Evolutionary conservation across 2,329 filamentous ascomycete species (phyloP).

Genomic region (Ceratocystis albifundus): DNA sequence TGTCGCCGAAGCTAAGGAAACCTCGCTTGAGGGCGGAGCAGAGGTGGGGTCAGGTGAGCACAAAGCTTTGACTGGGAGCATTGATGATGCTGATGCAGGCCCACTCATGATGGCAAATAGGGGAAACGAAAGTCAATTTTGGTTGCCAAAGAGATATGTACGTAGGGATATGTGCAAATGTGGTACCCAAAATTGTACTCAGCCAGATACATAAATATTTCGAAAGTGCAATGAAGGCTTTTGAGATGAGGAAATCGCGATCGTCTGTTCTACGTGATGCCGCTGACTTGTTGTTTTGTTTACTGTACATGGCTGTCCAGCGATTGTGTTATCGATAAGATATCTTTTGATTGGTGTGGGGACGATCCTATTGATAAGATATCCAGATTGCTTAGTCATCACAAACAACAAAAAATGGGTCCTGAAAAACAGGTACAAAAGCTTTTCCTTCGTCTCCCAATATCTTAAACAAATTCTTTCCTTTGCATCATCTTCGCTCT

Average conservation of each 20-base stretch:
- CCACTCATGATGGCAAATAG: not conserved
- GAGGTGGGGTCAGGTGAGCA: not conserved
- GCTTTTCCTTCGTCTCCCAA: not conserved
- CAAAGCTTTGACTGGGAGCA: not conserved
- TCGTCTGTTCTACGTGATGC: not conserved
- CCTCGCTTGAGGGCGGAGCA: not conserved
- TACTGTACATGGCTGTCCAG: not conserved
- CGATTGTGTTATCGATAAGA: not conserved
- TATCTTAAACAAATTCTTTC: too few relatives aligned
- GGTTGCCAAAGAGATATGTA: too few relatives aligned
- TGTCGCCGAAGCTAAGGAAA: not conserved
- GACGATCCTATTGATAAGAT: not conserved
- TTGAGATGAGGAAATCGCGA: not conserved
- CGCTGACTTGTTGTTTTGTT: not conserved
- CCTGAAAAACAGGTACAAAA: slow-evolving; percentile 11
- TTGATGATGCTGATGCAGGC: not conserved
- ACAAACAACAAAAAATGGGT: not conserved
- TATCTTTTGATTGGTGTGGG: not conserved
- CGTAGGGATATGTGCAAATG: not conserved
- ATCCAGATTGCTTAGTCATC: not conserved
- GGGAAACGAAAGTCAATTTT: too few relatives aligned
- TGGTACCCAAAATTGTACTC: not conserved
- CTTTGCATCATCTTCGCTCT: not conserved
- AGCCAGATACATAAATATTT: not conserved
- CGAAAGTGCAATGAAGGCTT: not conserved